These are phyloP conservation scores for Rubus parviflorus DNA, from an alignment of 306 rosid genomes.

Conservation along the genomic window DNA sequence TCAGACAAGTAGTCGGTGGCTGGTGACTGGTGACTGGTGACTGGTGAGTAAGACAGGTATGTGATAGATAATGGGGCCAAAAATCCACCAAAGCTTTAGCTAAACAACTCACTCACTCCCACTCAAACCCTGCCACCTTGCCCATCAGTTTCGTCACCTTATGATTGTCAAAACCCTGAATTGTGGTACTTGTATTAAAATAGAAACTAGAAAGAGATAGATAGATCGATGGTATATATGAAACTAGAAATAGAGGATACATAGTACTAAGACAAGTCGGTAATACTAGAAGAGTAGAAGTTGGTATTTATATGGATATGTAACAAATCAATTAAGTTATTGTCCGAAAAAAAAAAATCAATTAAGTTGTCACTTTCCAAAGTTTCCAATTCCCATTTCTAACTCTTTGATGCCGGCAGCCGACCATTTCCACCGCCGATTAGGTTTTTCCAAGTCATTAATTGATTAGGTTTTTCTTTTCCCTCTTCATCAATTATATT, in stretches of 20 bases:
- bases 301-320: too few species aligned
- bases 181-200: not conserved
- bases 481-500: not conserved
- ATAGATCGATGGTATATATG: not conserved
- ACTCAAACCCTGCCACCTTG: not conserved
- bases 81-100: not conserved
- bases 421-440: slow-evolving; percentile 25
- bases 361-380: too few species aligned
- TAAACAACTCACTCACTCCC: not conserved
- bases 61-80: not conserved
- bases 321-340: too few species aligned
- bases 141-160: not conserved
- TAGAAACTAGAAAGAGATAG: not conserved
- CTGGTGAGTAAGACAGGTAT: not conserved
- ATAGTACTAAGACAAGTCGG: not conserved
- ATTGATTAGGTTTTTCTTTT: not conserved
- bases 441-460: too few species aligned
- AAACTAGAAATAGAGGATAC: not conserved
- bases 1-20: not conserved
- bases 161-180: not conserved
- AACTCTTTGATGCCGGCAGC: slow-evolving; percentile 17
- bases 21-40: not conserved
- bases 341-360: too few species aligned
- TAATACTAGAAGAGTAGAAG: too few species aligned
- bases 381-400: too few species aligned